These are phyloP conservation scores for Apophysomyces sp. DNA, from an alignment of 371 early-diverging fungal species.

Conservation along the genomic window DNA sequence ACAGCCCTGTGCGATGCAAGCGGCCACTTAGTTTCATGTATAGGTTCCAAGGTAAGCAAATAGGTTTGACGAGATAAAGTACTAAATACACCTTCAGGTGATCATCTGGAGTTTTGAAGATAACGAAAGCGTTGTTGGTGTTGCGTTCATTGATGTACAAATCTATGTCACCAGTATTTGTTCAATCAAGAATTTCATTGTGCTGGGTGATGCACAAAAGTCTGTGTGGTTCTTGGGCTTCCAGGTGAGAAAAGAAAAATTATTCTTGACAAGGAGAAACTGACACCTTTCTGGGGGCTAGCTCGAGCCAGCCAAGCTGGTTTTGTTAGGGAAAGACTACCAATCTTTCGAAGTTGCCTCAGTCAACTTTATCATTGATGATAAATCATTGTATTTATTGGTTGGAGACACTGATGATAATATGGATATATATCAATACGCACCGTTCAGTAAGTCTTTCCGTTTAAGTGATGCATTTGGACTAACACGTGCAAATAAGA, in stretches of 20 bases:
- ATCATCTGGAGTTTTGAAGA: conserved; percentile 92
- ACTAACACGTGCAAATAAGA: conserved; percentile 38
- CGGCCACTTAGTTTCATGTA: conserved; percentile 88
- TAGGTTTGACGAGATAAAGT: no score
- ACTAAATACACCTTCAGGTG: conserved; percentile 39
- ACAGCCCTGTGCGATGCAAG: conserved; percentile 84
- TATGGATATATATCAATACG: conserved; percentile 80
- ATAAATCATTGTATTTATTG: conserved; percentile 69
- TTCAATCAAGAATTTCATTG: conserved; percentile 87
- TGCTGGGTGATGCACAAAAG: conserved; percentile 92
- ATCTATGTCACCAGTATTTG: conserved; percentile 85
- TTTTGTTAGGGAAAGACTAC: conserved; percentile 89
- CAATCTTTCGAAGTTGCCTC: conserved; percentile 70
- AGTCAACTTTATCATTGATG: conserved; percentile 78
- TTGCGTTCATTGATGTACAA: conserved; percentile 96
- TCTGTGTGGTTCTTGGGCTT: conserved; percentile 94
- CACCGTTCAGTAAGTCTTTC: conserved; percentile 75
- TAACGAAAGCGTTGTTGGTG: conserved; percentile 84
- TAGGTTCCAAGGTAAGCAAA: conserved; percentile 91
- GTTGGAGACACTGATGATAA: conserved; percentile 87
- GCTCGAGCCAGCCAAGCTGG: conserved; percentile 92
- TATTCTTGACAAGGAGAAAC: neutral
- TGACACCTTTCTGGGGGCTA: conserved; percentile 21
- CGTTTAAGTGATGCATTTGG: neutral
- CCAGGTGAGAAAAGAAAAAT: conserved; percentile 60